These are phyloP conservation scores for Dendrocalamus latiflorus DNA, from an alignment of 202 grass and related monocot genomes.

Conservation along the genomic window DNA sequence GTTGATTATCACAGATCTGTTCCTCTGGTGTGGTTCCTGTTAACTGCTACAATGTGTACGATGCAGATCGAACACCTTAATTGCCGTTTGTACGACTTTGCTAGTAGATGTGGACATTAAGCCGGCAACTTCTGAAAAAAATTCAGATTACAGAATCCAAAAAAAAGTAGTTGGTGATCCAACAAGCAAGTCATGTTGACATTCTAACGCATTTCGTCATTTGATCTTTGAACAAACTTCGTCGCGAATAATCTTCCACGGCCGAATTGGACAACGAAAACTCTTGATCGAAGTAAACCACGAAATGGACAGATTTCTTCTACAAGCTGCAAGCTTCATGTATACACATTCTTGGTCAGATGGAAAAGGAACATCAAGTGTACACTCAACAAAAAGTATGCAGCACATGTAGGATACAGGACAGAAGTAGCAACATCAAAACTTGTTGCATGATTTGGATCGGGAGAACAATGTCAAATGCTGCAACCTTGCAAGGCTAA, in stretches of 20 bases:
- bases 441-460: no score
- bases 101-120: not conserved
- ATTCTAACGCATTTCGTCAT: not conserved
- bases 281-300: not conserved
- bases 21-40: not conserved
- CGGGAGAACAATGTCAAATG: no score
- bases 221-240: not conserved
- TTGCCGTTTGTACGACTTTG: not conserved
- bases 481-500: no score
- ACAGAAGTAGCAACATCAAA: no score
- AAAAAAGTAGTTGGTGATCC: not conserved
- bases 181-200: slow-evolving; percentile 15
- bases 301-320: not conserved
- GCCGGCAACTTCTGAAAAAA: not conserved
- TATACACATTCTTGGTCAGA: no score
- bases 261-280: slow-evolving; percentile 18
- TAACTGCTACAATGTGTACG: not conserved
- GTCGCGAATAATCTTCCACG: not conserved
- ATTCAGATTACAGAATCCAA: not conserved
- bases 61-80: not conserved
- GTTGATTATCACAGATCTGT: not conserved
- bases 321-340: no score
- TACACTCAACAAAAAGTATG: no score
- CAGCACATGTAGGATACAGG: no score
- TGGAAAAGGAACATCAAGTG: no score